phyloP scores from a whole-genome alignment of 2,329 filamentous ascomycete species.

The Nannizzia gypsea region DNA sequence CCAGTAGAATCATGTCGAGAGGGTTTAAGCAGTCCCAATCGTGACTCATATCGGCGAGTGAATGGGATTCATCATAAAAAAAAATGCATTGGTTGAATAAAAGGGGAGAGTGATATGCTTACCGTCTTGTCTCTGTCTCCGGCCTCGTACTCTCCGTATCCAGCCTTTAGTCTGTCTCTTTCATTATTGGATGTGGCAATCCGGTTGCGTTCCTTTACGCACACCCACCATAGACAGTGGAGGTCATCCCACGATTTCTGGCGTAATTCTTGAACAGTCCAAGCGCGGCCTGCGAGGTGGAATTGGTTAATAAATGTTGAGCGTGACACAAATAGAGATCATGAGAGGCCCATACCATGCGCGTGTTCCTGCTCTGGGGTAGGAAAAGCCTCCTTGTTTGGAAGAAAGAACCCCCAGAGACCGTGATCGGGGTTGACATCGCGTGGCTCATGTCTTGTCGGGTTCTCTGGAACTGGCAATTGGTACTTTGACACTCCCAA shows the following conservation, averaged over 20 bases:
- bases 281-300: slow-evolving; percentile 52
- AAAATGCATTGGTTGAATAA: background rate
- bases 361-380: slow-evolving; percentile 55
- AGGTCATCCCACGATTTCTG: slow-evolving; percentile 89
- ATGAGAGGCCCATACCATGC: slow-evolving; percentile 45
- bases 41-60: slow-evolving; percentile 25
- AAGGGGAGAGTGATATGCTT: slow-evolving; percentile 23
- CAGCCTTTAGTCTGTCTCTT: slow-evolving; percentile 53
- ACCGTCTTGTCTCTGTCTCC: slow-evolving; percentile 54
- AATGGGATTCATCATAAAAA: slow-evolving; percentile 18
- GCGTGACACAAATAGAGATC: background rate
- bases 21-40: slow-evolving; percentile 19
- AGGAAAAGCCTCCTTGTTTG: slow-evolving; percentile 54
- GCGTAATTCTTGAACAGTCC: slow-evolving; percentile 75
- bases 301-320: background rate
- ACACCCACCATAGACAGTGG: slow-evolving; percentile 88
- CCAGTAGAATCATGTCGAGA: slow-evolving; percentile 16
- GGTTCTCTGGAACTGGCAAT: slow-evolving; percentile 59
- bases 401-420: slow-evolving; percentile 83
- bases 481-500: slow-evolving; percentile 60
- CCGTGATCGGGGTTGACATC: slow-evolving; percentile 63
- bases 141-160: slow-evolving; percentile 62
- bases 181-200: slow-evolving; percentile 67
- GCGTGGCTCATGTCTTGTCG: slow-evolving; percentile 37
- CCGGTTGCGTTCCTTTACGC: slow-evolving; percentile 79